Evolutionary conservation across 2,329 filamentous ascomycete species (phyloP).

Genomic region (Aspergillus unguis): DNA sequence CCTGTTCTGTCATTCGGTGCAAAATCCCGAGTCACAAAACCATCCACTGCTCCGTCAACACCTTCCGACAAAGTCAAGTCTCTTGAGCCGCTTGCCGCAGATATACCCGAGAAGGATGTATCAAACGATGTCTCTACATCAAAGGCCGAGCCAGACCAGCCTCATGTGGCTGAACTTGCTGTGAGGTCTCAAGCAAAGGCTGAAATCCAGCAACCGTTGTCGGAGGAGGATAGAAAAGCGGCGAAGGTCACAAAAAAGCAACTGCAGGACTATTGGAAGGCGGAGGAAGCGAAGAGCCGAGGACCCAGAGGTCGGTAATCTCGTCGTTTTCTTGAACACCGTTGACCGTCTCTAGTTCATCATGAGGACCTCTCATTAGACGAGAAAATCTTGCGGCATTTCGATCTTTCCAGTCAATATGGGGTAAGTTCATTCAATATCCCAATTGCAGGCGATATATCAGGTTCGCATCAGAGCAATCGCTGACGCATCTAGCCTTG

Average conservation of each 20-base stretch:
- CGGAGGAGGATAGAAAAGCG: constrained; percentile 48
- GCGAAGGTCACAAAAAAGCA: constrained; percentile 63
- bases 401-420: constrained; percentile 87
- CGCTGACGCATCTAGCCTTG: constrained; percentile 63
- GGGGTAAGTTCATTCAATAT: constrained; percentile 65
- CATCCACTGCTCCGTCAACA: constrained; percentile 34
- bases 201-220: constrained; percentile 34
- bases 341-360: constrained; percentile 55
- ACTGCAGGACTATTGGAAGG: constrained; percentile 73
- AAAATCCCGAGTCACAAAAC: constrained; percentile 58
- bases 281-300: constrained; percentile 65
- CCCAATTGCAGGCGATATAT: neutral
- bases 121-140: constrained; percentile 25
- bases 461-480: neutral
- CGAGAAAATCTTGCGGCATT: constrained; percentile 87
- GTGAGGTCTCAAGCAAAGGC: constrained; percentile 50
- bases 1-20: constrained; percentile 62
- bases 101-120: constrained; percentile 26
- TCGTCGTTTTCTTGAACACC: neutral
- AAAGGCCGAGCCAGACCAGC: constrained; percentile 28
- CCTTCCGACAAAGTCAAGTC: constrained; percentile 33
- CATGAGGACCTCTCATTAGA: constrained; percentile 67
- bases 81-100: constrained; percentile 35
- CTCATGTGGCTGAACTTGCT: constrained; percentile 34
- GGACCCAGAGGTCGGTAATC: constrained; percentile 53